These are phyloP conservation scores for Penicillium janthinellum DNA, from an alignment of 2,329 filamentous ascomycete species.

Conservation along the genomic window DNA sequence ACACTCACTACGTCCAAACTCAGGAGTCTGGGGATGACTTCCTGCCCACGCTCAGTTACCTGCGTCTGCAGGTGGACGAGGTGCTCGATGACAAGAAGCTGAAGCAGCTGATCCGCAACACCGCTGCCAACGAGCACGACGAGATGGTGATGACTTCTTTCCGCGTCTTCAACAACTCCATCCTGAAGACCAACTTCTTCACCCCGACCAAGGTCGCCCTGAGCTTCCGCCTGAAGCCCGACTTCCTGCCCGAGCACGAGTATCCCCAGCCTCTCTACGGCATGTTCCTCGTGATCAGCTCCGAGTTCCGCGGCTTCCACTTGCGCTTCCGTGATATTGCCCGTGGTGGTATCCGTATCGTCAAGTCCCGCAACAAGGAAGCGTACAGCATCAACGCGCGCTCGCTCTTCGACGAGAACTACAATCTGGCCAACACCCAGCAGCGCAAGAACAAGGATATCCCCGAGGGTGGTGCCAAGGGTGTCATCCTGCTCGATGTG, in stretches of 20 bases:
- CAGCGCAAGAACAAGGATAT: constrained; percentile 99
- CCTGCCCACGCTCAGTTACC: constrained; percentile 68
- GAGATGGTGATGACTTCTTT: constrained; percentile 98
- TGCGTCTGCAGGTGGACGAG: constrained; percentile 67
- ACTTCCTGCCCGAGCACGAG: constrained; percentile 85
- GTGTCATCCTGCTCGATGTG: constrained; percentile 90
- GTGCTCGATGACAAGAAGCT: constrained; percentile 75
- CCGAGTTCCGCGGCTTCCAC: constrained; percentile 96
- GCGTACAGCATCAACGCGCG: constrained; percentile 95
- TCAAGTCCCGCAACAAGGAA: constrained; percentile 96
- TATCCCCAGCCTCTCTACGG: constrained; percentile 93
- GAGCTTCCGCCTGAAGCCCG: constrained; percentile 82
- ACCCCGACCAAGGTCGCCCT: constrained; percentile 97
- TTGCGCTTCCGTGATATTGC: constrained; percentile 96
- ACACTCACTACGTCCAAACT: constrained; percentile 74
- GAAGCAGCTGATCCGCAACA: constrained; percentile 74
- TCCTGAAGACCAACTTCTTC: constrained; percentile 97
- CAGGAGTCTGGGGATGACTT: constrained; percentile 65
- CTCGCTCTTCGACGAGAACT: constrained; percentile 97
- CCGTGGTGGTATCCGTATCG: constrained; percentile 94
- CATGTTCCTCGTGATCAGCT: constrained; percentile 98
- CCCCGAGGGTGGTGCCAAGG: constrained; percentile 95
- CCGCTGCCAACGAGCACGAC: constrained; percentile 90
- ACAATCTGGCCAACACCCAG: constrained; percentile 95
- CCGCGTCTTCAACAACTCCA: constrained; percentile 88